Percentiles rank a stretch among this genome's conserved stretches.
These are phyloP conservation scores for Xylaria sp. DNA, from an alignment of 2,329 filamentous ascomycete genomes.

Conservation along the genomic window DNA sequence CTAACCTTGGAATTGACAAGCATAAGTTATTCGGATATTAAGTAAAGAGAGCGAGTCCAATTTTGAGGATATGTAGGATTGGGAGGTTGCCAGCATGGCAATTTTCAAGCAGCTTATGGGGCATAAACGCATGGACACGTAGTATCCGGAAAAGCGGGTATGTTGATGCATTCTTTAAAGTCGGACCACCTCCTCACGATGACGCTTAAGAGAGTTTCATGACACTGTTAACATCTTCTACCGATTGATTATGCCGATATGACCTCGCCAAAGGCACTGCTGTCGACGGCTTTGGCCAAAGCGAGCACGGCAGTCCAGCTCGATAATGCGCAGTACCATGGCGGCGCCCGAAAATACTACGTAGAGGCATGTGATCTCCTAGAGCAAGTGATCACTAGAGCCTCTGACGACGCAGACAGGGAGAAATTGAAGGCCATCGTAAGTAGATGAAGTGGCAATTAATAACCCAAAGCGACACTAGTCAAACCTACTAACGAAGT, in stretches of 20 bases:
- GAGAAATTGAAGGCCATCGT: constrained; percentile 29
- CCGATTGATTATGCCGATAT: constrained; percentile 12
- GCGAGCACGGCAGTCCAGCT: constrained; percentile 35
- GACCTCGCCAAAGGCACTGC: constrained; percentile 32
- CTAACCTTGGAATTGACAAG: too few species aligned
- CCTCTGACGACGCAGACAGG: constrained; percentile 22
- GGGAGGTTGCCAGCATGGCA: background rate
- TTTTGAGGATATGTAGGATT: too few species aligned
- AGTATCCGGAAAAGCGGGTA: background rate
- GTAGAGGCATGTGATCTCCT: constrained; percentile 30
- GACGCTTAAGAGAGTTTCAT: background rate
- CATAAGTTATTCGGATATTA: too few species aligned
- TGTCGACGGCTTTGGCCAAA: constrained; percentile 32
- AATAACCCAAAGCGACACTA: background rate
- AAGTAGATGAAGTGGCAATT: constrained; percentile 9
- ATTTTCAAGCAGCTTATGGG: background rate
- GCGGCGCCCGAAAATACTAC: constrained; percentile 33
- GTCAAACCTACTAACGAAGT: constrained; percentile 12
- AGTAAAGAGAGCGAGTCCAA: too few species aligned
- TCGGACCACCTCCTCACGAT: background rate
- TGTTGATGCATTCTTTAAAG: background rate
- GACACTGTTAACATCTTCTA: background rate
- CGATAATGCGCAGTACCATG: constrained; percentile 33
- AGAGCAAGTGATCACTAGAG: constrained; percentile 26
- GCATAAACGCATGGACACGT: background rate